Evolutionary conservation across 805 yeast species (phyloP).

Genomic region (Pichia nakasei): DNA sequence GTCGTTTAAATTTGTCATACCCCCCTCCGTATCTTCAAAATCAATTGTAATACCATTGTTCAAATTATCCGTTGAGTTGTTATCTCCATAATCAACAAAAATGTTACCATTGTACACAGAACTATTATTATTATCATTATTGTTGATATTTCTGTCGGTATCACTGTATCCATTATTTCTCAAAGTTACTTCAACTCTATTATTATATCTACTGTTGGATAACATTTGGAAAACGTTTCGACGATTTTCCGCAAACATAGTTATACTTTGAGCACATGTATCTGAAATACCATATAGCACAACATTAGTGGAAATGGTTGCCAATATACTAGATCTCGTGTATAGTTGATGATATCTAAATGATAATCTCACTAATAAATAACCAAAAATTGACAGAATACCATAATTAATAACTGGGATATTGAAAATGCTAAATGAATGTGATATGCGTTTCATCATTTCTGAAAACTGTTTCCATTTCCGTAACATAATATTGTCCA

Average conservation of each 20-base stretch:
- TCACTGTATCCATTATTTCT: background rate
- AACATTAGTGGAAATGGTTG: slow-evolving; percentile 72
- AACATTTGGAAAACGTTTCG: background rate
- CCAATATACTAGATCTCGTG: slow-evolving; percentile 55
- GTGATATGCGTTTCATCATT: slow-evolving; percentile 4
- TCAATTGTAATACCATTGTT: background rate
- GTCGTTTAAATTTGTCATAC: slow-evolving; percentile 41
- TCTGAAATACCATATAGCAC: slow-evolving; percentile 88
- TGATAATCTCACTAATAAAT: slow-evolving; percentile 43
- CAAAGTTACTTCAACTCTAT: background rate
- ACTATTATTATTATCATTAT: background rate
- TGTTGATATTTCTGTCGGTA: background rate
- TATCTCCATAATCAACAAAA: slow-evolving; percentile 28
- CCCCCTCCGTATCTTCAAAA: background rate
- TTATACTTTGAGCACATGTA: slow-evolving; percentile 72
- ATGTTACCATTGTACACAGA: slow-evolving; percentile 13
- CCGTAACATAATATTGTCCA: background rate
- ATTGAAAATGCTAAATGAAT: slow-evolving; percentile 27
- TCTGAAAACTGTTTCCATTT: slow-evolving; percentile 1
- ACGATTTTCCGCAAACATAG: slow-evolving; percentile 13
- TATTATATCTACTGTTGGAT: background rate
- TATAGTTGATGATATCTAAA: slow-evolving; percentile 54
- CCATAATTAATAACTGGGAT: slow-evolving; percentile 51
- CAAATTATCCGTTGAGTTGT: slow-evolving; percentile 1
- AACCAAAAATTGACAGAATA: slow-evolving; percentile 41